These are phyloP conservation scores for Crepidotus variabilis DNA, from an alignment of 768 basidiomycete genomes.

Conservation along the genomic window DNA sequence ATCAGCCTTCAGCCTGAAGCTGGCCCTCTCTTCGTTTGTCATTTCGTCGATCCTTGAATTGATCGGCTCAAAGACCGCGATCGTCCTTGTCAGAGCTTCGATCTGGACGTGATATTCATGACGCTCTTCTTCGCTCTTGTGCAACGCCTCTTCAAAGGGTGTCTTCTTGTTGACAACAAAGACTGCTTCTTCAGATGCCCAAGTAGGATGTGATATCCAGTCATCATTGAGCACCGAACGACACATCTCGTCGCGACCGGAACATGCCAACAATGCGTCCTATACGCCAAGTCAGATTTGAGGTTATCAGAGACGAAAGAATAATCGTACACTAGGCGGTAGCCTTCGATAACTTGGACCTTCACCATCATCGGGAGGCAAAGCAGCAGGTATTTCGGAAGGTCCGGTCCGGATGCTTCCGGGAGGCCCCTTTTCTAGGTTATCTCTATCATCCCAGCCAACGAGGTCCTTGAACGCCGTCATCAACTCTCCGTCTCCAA, in stretches of 20 bases:
- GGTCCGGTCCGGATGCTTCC: constrained; percentile 75
- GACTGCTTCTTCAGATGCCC: constrained; percentile 95
- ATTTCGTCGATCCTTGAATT: constrained; percentile 82
- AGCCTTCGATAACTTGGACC: constrained; percentile 93
- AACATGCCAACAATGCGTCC: constrained; percentile 90
- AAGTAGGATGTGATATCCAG: constrained; percentile 98
- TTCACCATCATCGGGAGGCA: constrained; percentile 78
- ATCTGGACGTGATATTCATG: constrained; percentile 97
- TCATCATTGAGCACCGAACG: constrained; percentile 95
- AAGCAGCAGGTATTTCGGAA: constrained; percentile 72
- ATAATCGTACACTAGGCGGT: constrained; percentile 73
- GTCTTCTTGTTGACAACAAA: constrained; percentile 97
- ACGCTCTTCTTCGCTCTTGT: constrained; percentile 96
- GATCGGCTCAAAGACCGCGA: constrained; percentile 87
- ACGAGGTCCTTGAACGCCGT: constrained; percentile 83
- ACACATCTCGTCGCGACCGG: constrained; percentile 90
- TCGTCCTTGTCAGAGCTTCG: constrained; percentile 86
- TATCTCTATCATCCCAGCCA: constrained; percentile 70
- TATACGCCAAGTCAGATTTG: constrained; percentile 27
- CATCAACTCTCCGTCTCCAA: constrained; percentile 79
- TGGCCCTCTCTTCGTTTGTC: constrained; percentile 78
- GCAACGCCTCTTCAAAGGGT: constrained; percentile 89
- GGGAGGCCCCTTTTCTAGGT: constrained; percentile 66
- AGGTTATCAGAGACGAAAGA: not conserved
- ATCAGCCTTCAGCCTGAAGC: constrained; percentile 79